Conservation (phyloP, 352 stramenopile genomes). For the Globisporangium sylvaticum region DNA sequence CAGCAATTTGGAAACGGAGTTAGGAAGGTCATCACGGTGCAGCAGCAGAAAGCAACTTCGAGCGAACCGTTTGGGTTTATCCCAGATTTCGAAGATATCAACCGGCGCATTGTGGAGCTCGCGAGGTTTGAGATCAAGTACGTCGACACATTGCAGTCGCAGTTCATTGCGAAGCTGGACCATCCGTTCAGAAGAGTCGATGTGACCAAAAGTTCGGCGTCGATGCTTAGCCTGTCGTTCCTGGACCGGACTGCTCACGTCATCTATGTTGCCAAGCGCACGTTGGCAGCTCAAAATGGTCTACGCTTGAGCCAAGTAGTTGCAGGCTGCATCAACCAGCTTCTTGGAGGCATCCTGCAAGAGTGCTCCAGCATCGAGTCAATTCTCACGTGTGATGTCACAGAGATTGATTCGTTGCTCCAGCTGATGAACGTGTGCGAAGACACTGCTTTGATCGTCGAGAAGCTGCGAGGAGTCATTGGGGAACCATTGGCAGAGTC, state of each 20-base stretch:
- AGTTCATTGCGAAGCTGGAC: conserved; percentile 59
- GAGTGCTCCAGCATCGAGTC: conserved; percentile 66
- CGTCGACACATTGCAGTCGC: conserved; percentile 47
- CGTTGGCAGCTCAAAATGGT: conserved; percentile 24
- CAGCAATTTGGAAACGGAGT: conserved; percentile 55
- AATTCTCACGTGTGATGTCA: conserved; percentile 49
- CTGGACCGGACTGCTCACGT: conserved; percentile 31
- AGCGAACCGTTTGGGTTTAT: conserved; percentile 39
- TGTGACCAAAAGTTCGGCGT: conserved; percentile 50
- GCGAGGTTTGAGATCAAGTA: conserved; percentile 41
- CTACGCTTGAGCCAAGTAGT: conserved; percentile 60
- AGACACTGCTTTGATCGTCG: conserved; percentile 51
- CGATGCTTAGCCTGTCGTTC: conserved; percentile 54
- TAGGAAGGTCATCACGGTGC: conserved; percentile 59
- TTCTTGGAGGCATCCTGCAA: conserved; percentile 53
- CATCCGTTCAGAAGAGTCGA: conserved; percentile 45
- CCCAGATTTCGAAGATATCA: conserved; percentile 65
- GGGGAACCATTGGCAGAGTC: conserved; percentile 46
- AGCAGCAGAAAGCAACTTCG: conserved; percentile 52
- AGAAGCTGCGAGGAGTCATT: conserved; percentile 59
- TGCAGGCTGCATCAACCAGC: conserved; percentile 62
- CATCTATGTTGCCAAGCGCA: conserved; percentile 55
- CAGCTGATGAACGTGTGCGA: conserved; percentile 64
- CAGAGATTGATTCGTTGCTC: conserved; percentile 46
- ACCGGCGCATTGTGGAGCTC: conserved; percentile 49